Conservation (phyloP, 1,284 basidiomycete species). For the Microbotryomycetes sp. region DNA sequence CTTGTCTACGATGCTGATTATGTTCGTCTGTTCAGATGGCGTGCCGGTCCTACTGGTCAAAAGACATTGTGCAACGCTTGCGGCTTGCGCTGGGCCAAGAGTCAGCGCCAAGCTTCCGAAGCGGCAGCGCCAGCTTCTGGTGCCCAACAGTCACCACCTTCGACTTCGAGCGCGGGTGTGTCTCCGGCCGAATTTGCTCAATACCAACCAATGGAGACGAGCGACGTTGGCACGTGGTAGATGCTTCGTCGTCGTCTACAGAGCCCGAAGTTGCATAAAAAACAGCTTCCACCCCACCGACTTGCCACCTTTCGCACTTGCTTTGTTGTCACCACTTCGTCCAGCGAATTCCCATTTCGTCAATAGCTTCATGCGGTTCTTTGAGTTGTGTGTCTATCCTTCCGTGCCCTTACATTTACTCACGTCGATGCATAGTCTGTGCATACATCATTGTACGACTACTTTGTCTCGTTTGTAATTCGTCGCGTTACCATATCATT, state of each 20-base stretch:
- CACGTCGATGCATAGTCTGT: too few relatives aligned
- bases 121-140: neutral
- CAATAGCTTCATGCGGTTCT: too few relatives aligned
- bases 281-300: too few relatives aligned
- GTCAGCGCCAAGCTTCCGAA: neutral
- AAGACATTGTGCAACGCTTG: slow-evolving; percentile 85
- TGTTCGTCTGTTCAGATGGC: slow-evolving; percentile 9
- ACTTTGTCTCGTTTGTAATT: too few relatives aligned
- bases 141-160: neutral
- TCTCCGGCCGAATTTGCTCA: neutral
- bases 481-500: too few relatives aligned
- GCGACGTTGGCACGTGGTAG: too few relatives aligned
- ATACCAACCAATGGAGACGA: neutral
- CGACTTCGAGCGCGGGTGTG: neutral
- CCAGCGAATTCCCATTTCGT: too few relatives aligned
- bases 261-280: too few relatives aligned
- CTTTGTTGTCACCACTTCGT: neutral
- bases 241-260: neutral
- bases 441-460: too few relatives aligned
- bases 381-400: too few relatives aligned
- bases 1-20: neutral
- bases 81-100: slow-evolving; percentile 54
- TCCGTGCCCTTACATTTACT: too few relatives aligned
- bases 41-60: slow-evolving; percentile 49
- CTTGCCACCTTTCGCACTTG: too few relatives aligned